Evolutionary conservation across 192 early-diverging fungal genomes (phyloP), one percentile per base, ranked within the genome.

Genomic region (Entomortierella beljakovae): DNA sequence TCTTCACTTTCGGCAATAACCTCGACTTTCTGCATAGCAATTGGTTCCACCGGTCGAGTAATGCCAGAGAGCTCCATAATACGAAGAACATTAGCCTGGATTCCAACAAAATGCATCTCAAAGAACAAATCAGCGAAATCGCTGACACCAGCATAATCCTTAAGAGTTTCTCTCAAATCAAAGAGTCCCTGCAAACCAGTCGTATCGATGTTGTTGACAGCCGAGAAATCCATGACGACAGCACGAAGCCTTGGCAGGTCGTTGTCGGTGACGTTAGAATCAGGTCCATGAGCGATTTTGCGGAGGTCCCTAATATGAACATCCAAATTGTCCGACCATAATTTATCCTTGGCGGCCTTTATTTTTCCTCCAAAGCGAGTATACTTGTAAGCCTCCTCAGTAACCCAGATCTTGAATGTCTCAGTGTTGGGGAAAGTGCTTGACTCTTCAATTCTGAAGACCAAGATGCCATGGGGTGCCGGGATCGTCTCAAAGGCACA

Each of bases 171-270:
- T 43, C 69, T 59, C 42, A 73, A 69, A 37, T 95, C 93, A n/a
- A 91, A 71, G 15, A 97, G 84, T 34, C 85, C 85, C 71, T 94
- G 92, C 35, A 93, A 56, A 8, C 93, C 94, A 0, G 94, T 93
- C 22, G 88, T 86, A 67, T 97, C 96, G 50, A 96, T 87, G 34
- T 89, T 71, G 31, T 91, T 90, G 10, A 96, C 94, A n/a, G 86
- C 89, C 0, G 89, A 84, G 51, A 97, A 90, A 76, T 97, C 96
- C 48, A 97, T 84, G 18, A 97, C 83, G 16, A 95, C 68, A 0
- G 94, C 91, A 8, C 86, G 80, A 15, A 96, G 82, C 11, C 77
- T 65, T 4, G 90, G 88, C 63, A 74, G 20, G 15, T 87, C 82
- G 51, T 86, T 58, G 43, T 60, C 76, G 40, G 57, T 81, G 59